Conservation (phyloP, 768 basidiomycete genomes). For the Porphyrellus cyaneotinctus region DNA sequence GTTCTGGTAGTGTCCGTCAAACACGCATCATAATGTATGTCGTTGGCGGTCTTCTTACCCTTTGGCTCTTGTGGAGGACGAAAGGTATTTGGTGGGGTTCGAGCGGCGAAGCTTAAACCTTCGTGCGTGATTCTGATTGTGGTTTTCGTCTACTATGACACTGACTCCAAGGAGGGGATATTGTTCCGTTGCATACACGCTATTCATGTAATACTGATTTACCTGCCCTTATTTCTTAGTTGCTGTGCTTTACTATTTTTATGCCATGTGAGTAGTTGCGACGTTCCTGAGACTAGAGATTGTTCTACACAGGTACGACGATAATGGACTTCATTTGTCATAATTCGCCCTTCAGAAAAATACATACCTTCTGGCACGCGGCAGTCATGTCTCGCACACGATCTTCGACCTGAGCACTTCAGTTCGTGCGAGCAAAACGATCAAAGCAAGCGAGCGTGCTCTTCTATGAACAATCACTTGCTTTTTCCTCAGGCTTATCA, state of each 20-base stretch:
- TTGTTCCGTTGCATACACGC: not conserved
- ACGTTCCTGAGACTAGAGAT: not conserved
- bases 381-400: no score
- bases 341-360: no score
- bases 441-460: no score
- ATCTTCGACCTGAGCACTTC: no score
- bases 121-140: slow-evolving; percentile 13
- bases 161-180: not conserved
- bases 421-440: no score
- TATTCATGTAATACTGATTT: slow-evolving; percentile 8
- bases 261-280: not conserved
- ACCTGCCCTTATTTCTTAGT: not conserved
- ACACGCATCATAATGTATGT: slow-evolving; percentile 64
- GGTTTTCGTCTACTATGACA: not conserved
- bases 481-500: no score
- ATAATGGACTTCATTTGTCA: no score
- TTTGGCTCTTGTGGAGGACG: slow-evolving; percentile 56
- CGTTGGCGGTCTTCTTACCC: slow-evolving; percentile 47
- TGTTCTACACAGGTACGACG: not conserved
- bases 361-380: no score
- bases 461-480: no score
- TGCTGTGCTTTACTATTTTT: not conserved
- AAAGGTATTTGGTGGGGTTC: slow-evolving; percentile 44
- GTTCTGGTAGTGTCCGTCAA: slow-evolving; percentile 61
- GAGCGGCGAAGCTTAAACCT: slow-evolving; percentile 13